Evolutionary conservation across 805 yeast species (phyloP), one percentile per base, ranked within the genome.

Genomic region (Candida argentea): DNA sequence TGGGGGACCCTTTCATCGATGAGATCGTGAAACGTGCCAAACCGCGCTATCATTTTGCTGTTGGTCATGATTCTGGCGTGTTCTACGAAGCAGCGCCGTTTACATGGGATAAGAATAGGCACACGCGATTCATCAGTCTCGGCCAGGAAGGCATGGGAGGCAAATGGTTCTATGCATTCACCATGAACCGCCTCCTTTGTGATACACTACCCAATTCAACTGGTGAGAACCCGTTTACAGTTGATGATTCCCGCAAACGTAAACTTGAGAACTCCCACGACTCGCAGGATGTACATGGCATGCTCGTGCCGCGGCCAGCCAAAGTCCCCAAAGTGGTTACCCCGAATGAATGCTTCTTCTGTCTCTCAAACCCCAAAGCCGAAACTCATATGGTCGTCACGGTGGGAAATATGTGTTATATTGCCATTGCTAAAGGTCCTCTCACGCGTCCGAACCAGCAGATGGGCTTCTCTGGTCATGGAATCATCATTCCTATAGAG

Each of bases 391-490:
- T 87, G 79, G 71, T 86, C 8, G 65, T 85, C 1, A 70, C 91
- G 0, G 78, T 87, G 29, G 89, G 83, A 1, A 65, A 67, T 8
- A 57, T 61, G 25, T 55, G 73, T 0, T 86, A 85, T 46, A 28
- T 86, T 32, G 77, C 95, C 0, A 62, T 76, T 10, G 93, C 94
- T 1, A 85, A 81, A 44, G 96, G 96, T 0, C 95, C 96, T 0
- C 52, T 86, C 12, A 70, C 82, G 2, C 52, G 65, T 16, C 70
- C 77, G 1, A 52, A 48, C 7, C 57, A 57, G 9, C 52, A 55
- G 3, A 51, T 67, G 3, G 55, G 66, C 44, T 76, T 82, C 43
- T 71, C 93, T 0, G 95, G 93, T 0, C 95, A 86, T 57, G 82
- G 83, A 14, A 58, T 86, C 24, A 64, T 87, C 6, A 72, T 85